Conservation (phyloP, 164 flowering plant genomes). For the Umbellularia californica region DNA sequence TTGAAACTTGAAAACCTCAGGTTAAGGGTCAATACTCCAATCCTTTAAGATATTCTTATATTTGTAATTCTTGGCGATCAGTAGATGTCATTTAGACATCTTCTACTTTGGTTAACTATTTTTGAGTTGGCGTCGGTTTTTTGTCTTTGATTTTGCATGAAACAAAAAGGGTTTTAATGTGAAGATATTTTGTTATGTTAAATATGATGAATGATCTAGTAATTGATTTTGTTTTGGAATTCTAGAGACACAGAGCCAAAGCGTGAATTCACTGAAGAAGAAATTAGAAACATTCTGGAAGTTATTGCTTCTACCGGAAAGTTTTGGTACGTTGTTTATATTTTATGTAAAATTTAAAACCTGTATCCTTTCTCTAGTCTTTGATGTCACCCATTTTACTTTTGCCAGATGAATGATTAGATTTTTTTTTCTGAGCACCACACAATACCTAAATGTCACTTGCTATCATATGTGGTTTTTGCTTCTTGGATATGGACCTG, state of each 20-base stretch:
- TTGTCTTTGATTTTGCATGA: too few species aligned
- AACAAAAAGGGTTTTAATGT: too few species aligned
- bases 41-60: too few species aligned
- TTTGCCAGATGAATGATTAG: background rate
- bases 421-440: too few species aligned
- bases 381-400: background rate
- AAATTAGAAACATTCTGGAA: slow-evolving; percentile 46
- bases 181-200: background rate
- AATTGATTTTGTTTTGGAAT: background rate
- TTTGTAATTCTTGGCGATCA: background rate
- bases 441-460: background rate
- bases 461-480: background rate
- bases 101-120: background rate
- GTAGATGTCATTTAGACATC: background rate
- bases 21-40: too few species aligned
- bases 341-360: background rate
- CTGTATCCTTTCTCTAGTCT: background rate
- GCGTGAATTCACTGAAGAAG: slow-evolving; percentile 43
- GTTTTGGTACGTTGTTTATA: slow-evolving; percentile 49
- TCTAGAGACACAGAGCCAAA: slow-evolving; percentile 18
- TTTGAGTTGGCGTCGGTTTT: background rate
- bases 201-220: too few species aligned
- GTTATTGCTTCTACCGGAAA: slow-evolving; percentile 72
- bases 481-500: background rate
- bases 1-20: too few species aligned